Evolutionary conservation across 2,329 filamentous ascomycete genomes (phyloP), one percentile per base, ranked within the genome.

Genomic region (Curvularia sp.): DNA sequence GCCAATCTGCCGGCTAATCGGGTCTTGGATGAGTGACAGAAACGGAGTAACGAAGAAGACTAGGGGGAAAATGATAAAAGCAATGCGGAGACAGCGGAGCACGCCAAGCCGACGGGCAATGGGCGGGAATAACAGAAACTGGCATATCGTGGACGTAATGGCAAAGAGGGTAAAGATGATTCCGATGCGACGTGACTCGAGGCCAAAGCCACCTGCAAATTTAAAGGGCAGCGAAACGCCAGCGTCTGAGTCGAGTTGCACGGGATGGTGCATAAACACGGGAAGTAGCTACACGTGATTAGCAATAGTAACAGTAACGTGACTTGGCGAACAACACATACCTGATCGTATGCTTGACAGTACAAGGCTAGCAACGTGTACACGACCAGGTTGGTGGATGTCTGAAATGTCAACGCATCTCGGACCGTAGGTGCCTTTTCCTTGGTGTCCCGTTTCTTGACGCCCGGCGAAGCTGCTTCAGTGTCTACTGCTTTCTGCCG

Each of bases 301-400:
- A 71, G 64, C 49, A 24, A 13, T 26, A 70, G 64, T 48, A 24
- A 18, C 8, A 3, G 35, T 30, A 35, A 0, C 8, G 26, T 0
- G 10, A 15, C n/a, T 8, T 9, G 1, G 6, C 15, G 4, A 20
- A 48, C 30, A 3, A 9, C 5, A 39, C 64, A 22, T 63, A 75
- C 75, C 64, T 96, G 93, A 76, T 98, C 94, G 72, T 88, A 97
- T 0, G 92, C 88, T 39, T 96, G 87, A 0, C 87, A 88, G 76
- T 97, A 93, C 49, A 96, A 84, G 0, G 92, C 90, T 18, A 98
- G 83, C 49, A 95, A 82, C 1, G 89, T 89, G 77, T 98, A 97
- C 0, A 89, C 84, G 1, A 91, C 62, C 1, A 98, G 82, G 64
- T 93, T 91, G 55, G 95, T 82, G 31, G 85, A 83, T 0, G 91